phyloP scores from a whole-genome alignment of 2,329 filamentous ascomycete genomes.

The Stagonosporopsis tanaceti region DNA sequence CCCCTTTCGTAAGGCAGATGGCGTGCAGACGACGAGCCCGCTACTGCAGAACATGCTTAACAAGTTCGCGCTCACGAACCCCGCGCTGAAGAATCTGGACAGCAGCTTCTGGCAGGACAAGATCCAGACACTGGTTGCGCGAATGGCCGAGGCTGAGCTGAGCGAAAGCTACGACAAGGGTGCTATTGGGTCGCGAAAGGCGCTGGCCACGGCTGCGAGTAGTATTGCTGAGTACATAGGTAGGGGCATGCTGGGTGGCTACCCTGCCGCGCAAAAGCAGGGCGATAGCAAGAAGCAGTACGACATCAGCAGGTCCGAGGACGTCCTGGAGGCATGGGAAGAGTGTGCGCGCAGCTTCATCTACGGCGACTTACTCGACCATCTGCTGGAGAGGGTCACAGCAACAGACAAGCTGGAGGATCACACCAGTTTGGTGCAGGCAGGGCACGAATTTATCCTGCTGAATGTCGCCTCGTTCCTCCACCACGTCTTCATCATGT shows the following conservation, averaged over 20 bases:
- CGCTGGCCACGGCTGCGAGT: constrained; percentile 74
- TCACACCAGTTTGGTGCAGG: constrained; percentile 68
- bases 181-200: constrained; percentile 75
- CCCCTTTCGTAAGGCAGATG: constrained; percentile 65
- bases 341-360: constrained; percentile 71
- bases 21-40: constrained; percentile 64
- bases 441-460: constrained; percentile 72
- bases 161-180: constrained; percentile 87
- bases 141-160: constrained; percentile 70
- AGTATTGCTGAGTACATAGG: constrained; percentile 74
- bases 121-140: constrained; percentile 45
- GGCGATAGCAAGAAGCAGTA: constrained; percentile 57
- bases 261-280: constrained; percentile 53
- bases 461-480: constrained; percentile 77
- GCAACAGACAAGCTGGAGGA: constrained; percentile 69
- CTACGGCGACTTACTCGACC: constrained; percentile 72
- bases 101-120: constrained; percentile 54
- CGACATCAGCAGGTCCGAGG: constrained; percentile 65
- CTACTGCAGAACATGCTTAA: constrained; percentile 73
- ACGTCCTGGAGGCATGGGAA: constrained; percentile 71
- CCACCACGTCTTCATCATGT: constrained; percentile 76
- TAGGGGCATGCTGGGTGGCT: constrained; percentile 71
- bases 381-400: constrained; percentile 68
- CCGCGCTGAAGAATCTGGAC: constrained; percentile 70
- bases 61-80: constrained; percentile 70